phyloP scores from a whole-genome alignment of 2,329 filamentous ascomycete species.

The Xylariales sp. region DNA sequence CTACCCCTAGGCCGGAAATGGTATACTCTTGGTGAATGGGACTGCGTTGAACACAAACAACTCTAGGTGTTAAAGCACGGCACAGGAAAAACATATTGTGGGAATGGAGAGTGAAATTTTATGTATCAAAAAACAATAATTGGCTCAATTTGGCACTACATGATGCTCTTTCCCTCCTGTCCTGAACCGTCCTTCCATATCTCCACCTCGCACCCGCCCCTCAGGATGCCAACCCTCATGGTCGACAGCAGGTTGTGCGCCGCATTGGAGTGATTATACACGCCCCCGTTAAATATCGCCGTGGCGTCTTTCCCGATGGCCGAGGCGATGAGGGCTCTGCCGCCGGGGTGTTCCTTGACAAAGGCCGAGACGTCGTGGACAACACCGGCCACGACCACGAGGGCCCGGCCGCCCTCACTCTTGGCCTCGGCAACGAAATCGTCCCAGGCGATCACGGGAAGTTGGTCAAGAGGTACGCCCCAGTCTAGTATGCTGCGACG shows the following conservation, averaged over 20 bases:
- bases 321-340: constrained; percentile 58
- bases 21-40: too few relatives aligned
- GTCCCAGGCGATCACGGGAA: constrained; percentile 61
- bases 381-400: constrained; percentile 56
- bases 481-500: constrained; percentile 56
- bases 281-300: constrained; percentile 64
- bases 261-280: constrained; percentile 61
- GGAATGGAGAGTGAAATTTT: too few relatives aligned
- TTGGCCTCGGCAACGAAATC: constrained; percentile 58
- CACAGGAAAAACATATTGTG: too few relatives aligned
- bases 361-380: constrained; percentile 59
- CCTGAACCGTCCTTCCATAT: too few relatives aligned
- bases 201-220: constrained; percentile 60
- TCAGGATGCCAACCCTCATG: constrained; percentile 60
- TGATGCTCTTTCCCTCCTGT: too few relatives aligned
- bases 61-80: too few relatives aligned
- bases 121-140: too few relatives aligned
- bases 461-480: constrained; percentile 45
- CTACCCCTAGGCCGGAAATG: too few relatives aligned
- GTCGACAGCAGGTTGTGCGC: constrained; percentile 62
- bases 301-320: constrained; percentile 61
- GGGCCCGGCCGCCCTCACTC: constrained; percentile 50
- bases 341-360: constrained; percentile 61
- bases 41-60: too few relatives aligned
- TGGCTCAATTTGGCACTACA: too few relatives aligned